Conservation (phyloP, 331 rosid species). For the Spiraea crenata region DNA sequence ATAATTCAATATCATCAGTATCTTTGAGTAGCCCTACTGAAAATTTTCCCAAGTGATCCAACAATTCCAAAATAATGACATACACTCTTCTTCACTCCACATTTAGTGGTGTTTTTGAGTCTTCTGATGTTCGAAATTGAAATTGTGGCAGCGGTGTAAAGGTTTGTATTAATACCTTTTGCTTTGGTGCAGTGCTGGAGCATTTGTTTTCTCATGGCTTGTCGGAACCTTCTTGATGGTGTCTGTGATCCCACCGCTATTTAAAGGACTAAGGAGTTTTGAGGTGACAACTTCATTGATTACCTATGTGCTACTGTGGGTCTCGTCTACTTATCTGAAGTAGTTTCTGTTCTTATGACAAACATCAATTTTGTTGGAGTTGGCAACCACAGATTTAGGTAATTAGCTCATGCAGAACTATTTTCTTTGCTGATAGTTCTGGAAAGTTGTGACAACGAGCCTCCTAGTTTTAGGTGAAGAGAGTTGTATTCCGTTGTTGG, state of each 20-base stretch:
- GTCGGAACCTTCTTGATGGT: slow-evolving; percentile 99
- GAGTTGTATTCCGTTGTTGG: slow-evolving; percentile 6
- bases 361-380: slow-evolving; percentile 44
- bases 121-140: background rate
- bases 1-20: no score
- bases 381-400: slow-evolving; percentile 20
- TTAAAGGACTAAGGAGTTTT: slow-evolving; percentile 82
- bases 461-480: slow-evolving; percentile 19
- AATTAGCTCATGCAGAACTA: slow-evolving; percentile 11
- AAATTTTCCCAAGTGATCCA: background rate
- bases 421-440: slow-evolving; percentile 4
- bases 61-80: background rate
- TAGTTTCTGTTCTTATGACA: slow-evolving; percentile 25
- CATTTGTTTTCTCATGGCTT: slow-evolving; percentile 82
- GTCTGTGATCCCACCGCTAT: slow-evolving; percentile 81
- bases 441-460: slow-evolving; percentile 12
- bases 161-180: slow-evolving; percentile 17
- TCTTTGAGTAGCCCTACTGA: background rate
- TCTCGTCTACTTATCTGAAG: slow-evolving; percentile 90
- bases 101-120: background rate
- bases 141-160: background rate
- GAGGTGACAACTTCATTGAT: slow-evolving; percentile 83
- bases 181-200: slow-evolving; percentile 69
- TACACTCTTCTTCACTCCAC: slow-evolving; percentile 12
- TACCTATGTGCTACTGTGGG: slow-evolving; percentile 74